Conservation (phyloP, 345 rosid species). For the Hibiscus mutabilis region DNA sequence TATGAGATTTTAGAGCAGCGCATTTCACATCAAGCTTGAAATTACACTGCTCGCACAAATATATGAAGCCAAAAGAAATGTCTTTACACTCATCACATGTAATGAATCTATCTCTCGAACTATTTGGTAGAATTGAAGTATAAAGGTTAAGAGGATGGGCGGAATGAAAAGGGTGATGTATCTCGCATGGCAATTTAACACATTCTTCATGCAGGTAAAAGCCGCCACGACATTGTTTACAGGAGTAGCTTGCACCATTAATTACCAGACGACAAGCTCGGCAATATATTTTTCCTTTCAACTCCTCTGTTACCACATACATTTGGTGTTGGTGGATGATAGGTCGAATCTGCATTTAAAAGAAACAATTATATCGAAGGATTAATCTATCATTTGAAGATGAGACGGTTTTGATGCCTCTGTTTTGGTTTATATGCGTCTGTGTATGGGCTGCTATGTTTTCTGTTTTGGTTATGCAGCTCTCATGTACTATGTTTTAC, state of each 20-base stretch:
- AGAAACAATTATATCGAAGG: neutral
- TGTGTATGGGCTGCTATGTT: too few relatives aligned
- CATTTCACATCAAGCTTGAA: conserved; percentile 3
- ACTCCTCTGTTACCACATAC: neutral
- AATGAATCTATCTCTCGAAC: rapidly evolving
- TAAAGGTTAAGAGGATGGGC: neutral
- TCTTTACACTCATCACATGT: neutral
- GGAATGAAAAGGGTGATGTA: neutral
- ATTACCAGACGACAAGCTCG: neutral
- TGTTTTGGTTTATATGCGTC: too few relatives aligned
- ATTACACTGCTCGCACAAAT: neutral
- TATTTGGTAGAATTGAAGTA: too few relatives aligned
- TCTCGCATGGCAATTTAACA: neutral
- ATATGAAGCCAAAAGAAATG: neutral
- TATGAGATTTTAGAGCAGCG: neutral
- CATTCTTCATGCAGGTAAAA: neutral
- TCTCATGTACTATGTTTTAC: too few relatives aligned
- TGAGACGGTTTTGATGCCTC: too few relatives aligned
- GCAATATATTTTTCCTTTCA: neutral
- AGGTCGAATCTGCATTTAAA: neutral
- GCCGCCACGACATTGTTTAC: neutral
- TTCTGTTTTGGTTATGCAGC: too few relatives aligned
- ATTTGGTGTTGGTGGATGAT: neutral
- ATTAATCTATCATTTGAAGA: too few relatives aligned
- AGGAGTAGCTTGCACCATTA: neutral